Base-by-base conservation (phyloP, 2,329 filamentous ascomycete species). In the Cladosporium austrohemisphaericum region DNA sequence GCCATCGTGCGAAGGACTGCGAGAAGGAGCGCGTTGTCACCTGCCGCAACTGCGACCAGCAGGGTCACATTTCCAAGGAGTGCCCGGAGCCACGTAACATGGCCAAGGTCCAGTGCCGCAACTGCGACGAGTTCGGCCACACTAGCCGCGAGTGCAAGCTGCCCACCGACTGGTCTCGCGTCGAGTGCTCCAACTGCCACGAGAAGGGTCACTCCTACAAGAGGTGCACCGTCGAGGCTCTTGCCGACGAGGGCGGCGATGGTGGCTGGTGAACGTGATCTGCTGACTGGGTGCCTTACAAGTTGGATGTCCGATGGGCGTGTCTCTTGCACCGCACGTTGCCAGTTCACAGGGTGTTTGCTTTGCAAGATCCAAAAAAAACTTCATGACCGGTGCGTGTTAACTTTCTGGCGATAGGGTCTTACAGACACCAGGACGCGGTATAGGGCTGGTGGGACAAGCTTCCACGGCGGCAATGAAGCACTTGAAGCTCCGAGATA, bases 61-160 rank as follows among this genome's bases (percentile, higher is more conserved):
- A 68, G 49, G 83, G 83, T 2, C 83, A 86, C 58, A 81, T 81
- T 58, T 74, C 76, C 26, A 74, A 73, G 32, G 82, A 86, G 60
- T 86, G 83, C 61, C 81, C 84, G 22, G 71, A 81, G 63, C 81
- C 77, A 13, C 75, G 75, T 50, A 77, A 79, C 52, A 63, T 72
- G 73, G 55, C 60, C 45, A 71, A 70, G 59, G 68, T 70, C 63
- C 74, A 62, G 72, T 73, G 75, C 59, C 66, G 63, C 49, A 73
- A 74, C 62, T 77, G 75, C 54, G 66, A 66, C 10, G 64, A 73
- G 51, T 51, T 52, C 8, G 60, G 60, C 5, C 60, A 63, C 50
- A 51, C 37, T 5, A 25, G 51, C 18, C 55, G 55, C 22, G 56
- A 61, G 18, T 65, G 64, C 51, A 50, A 52, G 2, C 55, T 59